Conservation (phyloP, 768 basidiomycete genomes). For the Rhodotorula diobovata region DNA sequence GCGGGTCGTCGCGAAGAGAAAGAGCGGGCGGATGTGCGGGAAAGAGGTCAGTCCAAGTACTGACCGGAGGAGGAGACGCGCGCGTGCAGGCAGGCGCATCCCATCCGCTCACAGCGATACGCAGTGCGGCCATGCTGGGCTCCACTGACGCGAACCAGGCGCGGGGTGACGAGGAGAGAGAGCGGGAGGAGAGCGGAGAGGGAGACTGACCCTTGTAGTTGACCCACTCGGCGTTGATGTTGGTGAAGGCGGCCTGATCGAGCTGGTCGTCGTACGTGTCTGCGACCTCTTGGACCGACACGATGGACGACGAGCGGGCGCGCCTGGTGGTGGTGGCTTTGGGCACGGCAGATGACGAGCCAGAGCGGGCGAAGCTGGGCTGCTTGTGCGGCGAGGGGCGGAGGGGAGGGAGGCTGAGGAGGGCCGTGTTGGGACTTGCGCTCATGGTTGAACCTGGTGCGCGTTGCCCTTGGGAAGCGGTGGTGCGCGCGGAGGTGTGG, state of each 20-base stretch:
- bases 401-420: constrained; percentile 3
- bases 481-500: background rate
- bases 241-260: constrained; percentile 47
- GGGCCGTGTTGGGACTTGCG: background rate
- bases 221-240: constrained; percentile 89
- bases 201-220: constrained; percentile 77
- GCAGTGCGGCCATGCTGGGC: too few species aligned
- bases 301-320: constrained; percentile 36
- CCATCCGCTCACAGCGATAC: background rate
- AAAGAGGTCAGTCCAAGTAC: background rate
- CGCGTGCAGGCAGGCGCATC: background rate
- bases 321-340: constrained; percentile 16
- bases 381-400: constrained; percentile 5
- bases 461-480: too few species aligned
- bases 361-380: constrained; percentile 5
- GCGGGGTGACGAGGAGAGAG: too few species aligned
- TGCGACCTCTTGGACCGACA: constrained; percentile 39
- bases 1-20: background rate
- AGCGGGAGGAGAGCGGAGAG: background rate
- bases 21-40: background rate
- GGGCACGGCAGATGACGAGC: background rate
- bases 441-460: background rate
- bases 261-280: constrained; percentile 43
- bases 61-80: background rate
- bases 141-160: background rate